Conservation (phyloP, 1,284 basidiomycete genomes). For the Ustilago esculenta region DNA sequence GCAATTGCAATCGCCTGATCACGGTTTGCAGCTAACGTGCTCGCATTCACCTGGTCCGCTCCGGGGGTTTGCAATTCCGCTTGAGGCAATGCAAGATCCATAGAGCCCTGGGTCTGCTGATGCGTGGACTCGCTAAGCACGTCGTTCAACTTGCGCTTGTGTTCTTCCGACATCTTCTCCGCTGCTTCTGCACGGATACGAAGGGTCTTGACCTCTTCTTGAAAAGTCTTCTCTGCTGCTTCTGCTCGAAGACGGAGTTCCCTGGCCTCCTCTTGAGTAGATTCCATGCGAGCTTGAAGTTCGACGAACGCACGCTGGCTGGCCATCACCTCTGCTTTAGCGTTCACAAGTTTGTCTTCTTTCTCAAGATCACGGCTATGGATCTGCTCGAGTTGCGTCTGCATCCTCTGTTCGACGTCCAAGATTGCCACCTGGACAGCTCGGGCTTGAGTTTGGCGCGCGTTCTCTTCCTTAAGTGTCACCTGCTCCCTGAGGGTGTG, state of each 20-base stretch:
- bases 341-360: constrained; percentile 30
- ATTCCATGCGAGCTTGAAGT: constrained; percentile 18
- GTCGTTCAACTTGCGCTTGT: constrained; percentile 21
- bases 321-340: constrained; percentile 27
- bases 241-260: constrained; percentile 15
- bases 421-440: constrained; percentile 19
- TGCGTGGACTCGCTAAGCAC: constrained; percentile 5
- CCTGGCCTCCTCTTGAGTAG: constrained; percentile 14
- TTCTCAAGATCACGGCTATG: constrained; percentile 27
- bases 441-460: constrained; percentile 11
- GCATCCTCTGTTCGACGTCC: constrained; percentile 30
- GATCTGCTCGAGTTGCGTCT: constrained; percentile 16
- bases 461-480: constrained; percentile 8
- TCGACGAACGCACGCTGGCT: constrained; percentile 21
- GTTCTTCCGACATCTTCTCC: constrained; percentile 12
- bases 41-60: background rate
- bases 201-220: constrained; percentile 10
- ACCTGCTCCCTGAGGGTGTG: constrained; percentile 12
- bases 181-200: constrained; percentile 7
- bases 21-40: constrained; percentile 10
- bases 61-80: constrained; percentile 8
- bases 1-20: constrained; percentile 13
- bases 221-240: constrained; percentile 19
- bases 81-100: constrained; percentile 21
- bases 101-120: constrained; percentile 9